phyloP scores from a whole-genome alignment of 2,329 filamentous ascomycete species.

The Metarhizium robertsii region DNA sequence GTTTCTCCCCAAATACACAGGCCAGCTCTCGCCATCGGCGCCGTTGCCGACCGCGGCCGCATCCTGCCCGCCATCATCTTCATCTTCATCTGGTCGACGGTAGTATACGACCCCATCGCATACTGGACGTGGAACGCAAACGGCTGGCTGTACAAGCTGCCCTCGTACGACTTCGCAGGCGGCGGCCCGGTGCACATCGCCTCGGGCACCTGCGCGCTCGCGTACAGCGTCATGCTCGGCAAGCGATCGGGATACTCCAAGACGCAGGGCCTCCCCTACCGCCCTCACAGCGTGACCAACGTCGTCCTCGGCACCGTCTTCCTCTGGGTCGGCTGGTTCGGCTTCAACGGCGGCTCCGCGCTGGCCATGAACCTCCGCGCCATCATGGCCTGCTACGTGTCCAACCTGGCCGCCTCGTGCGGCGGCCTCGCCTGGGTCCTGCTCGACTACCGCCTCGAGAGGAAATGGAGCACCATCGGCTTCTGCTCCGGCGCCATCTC shows the following conservation, averaged over 20 bases:
- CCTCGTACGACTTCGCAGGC: constrained; percentile 65
- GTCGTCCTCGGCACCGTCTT: constrained; percentile 65
- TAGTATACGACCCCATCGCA: constrained; percentile 65
- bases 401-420: constrained; percentile 75
- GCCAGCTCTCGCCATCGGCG: constrained; percentile 49
- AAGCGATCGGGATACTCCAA: constrained; percentile 55
- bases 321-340: constrained; percentile 94
- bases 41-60: constrained; percentile 51
- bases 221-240: constrained; percentile 65
- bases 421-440: constrained; percentile 78
- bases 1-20: constrained; percentile 17
- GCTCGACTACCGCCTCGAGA: constrained; percentile 83
- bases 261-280: constrained; percentile 53
- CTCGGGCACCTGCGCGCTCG: constrained; percentile 61
- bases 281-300: constrained; percentile 65
- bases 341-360: constrained; percentile 85
- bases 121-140: constrained; percentile 66
- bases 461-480: constrained; percentile 87
- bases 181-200: constrained; percentile 69
- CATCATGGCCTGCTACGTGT: constrained; percentile 82
- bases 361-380: constrained; percentile 76
- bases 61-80: constrained; percentile 54
- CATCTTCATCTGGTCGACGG: constrained; percentile 62
- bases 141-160: constrained; percentile 61
- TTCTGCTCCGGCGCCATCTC: constrained; percentile 88